Conservation (phyloP, 2,329 filamentous ascomycete genomes). For the Chaetomium sp. region DNA sequence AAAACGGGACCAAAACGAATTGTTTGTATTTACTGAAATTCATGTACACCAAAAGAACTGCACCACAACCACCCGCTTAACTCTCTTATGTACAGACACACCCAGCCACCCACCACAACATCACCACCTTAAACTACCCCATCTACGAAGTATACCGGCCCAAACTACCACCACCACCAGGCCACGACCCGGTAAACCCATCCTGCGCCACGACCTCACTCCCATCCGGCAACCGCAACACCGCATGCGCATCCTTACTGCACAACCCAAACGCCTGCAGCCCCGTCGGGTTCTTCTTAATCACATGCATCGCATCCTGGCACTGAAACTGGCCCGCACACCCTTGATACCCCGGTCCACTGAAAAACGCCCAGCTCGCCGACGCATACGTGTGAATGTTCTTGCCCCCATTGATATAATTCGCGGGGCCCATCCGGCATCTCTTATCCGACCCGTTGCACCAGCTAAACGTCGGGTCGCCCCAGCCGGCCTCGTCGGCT, state of each 20-base stretch:
- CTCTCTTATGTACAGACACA: no score
- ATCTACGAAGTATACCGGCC: constrained; percentile 5
- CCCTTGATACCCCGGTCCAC: constrained; percentile 32
- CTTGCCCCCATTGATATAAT: constrained; percentile 36
- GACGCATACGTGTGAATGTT: constrained; percentile 37
- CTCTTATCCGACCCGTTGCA: constrained; percentile 31
- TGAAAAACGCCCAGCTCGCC: constrained; percentile 40
- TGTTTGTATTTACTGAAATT: no score
- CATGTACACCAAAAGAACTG: no score
- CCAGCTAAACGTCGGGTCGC: constrained; percentile 38
- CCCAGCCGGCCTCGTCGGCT: constrained; percentile 31
- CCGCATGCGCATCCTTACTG: constrained; percentile 33
- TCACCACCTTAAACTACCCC: no score
- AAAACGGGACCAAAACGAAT: background rate
- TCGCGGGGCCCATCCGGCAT: constrained; percentile 39
- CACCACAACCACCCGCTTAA: no score
- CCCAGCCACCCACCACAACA: no score
- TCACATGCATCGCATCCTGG: constrained; percentile 35
- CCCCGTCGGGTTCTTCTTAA: constrained; percentile 32
- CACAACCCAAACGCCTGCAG: constrained; percentile 38
- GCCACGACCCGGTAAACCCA: constrained; percentile 15
- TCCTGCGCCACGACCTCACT: constrained; percentile 10
- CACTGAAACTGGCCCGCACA: constrained; percentile 33
- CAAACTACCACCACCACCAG: constrained; percentile 7
- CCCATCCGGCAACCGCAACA: constrained; percentile 33